Conservation (phyloP, 2,329 filamentous ascomycete species). For the Aspergillus transmontanensis region DNA sequence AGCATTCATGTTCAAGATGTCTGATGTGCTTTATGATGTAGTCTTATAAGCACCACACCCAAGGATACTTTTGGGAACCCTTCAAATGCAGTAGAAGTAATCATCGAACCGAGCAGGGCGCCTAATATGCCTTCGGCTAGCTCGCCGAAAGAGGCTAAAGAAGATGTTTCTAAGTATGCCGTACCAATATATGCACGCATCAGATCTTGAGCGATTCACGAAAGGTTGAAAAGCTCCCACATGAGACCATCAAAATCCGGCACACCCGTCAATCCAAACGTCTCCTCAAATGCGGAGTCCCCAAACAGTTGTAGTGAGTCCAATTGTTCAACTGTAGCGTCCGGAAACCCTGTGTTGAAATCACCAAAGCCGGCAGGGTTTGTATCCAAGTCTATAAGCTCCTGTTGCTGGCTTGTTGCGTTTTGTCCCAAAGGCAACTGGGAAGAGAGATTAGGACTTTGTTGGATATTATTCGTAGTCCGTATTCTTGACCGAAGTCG, state of each 20-base stretch:
- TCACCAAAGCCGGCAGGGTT: neutral
- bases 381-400: neutral
- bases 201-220: neutral
- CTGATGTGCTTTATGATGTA: neutral
- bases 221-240: slow-evolving; percentile 29
- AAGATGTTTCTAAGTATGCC: neutral
- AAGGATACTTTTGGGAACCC: neutral
- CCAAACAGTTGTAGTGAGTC: slow-evolving; percentile 19
- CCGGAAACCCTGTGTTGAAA: neutral
- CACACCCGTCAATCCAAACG: slow-evolving; percentile 27
- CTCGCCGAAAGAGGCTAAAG: neutral
- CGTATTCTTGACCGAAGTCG: neutral
- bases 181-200: neutral
- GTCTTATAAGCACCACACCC: neutral
- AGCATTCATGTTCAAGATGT: neutral
- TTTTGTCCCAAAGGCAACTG: neutral
- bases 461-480: neutral
- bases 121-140: neutral
- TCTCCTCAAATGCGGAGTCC: slow-evolving; percentile 25
- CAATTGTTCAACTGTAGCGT: neutral
- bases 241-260: slow-evolving; percentile 34
- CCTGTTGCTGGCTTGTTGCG: neutral
- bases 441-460: neutral
- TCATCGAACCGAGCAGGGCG: neutral
- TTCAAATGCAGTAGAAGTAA: neutral